Conservation (phyloP, 2,329 filamentous ascomycete genomes). For the Seiridium cupressi region DNA sequence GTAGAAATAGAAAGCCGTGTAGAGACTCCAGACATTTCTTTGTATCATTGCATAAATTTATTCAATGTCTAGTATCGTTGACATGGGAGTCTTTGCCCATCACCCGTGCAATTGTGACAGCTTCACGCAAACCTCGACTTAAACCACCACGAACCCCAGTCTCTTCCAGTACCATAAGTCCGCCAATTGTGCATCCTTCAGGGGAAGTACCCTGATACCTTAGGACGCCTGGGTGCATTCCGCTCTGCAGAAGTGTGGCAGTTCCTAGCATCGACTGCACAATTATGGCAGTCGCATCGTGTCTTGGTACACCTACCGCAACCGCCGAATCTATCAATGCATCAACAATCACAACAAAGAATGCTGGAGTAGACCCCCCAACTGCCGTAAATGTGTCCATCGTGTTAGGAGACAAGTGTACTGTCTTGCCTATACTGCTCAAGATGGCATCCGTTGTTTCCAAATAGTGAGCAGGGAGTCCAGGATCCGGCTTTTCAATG, state of each 20-base stretch:
- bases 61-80: constrained; percentile 33
- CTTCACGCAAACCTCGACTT: constrained; percentile 42
- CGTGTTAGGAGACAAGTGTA: constrained; percentile 45
- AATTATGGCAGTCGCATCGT: constrained; percentile 56
- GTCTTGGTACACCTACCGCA: constrained; percentile 56
- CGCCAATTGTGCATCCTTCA: constrained; percentile 60
- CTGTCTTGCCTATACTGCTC: constrained; percentile 49
- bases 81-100: constrained; percentile 38
- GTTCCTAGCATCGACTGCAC: constrained; percentile 59
- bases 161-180: constrained; percentile 59
- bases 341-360: constrained; percentile 57
- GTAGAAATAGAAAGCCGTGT: no score
- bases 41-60: neutral
- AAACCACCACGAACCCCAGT: constrained; percentile 45
- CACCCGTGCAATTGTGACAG: constrained; percentile 41
- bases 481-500: constrained; percentile 20
- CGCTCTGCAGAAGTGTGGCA: constrained; percentile 47
- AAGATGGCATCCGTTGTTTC: constrained; percentile 45
- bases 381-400: constrained; percentile 60
- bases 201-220: constrained; percentile 59
- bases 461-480: constrained; percentile 18
- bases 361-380: constrained; percentile 59
- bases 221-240: constrained; percentile 55
- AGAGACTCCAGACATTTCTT: neutral
- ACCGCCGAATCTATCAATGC: constrained; percentile 59